Evolutionary conservation across 2,329 filamentous ascomycete species (phyloP).

Genomic region (Aspergillus jensenii): DNA sequence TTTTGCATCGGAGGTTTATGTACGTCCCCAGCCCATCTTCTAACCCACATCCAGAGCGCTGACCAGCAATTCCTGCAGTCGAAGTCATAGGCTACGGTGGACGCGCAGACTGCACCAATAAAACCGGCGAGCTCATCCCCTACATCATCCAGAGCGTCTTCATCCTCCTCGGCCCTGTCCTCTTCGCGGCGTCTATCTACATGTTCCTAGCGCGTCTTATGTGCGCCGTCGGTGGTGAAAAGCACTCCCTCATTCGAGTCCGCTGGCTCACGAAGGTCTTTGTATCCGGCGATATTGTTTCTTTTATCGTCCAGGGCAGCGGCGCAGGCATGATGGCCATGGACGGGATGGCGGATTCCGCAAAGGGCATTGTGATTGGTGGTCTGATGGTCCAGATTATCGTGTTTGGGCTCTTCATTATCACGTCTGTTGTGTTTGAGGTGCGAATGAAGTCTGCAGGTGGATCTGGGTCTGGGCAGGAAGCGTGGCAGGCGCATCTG

Average conservation of each 20-base stretch:
- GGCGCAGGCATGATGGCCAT: constrained; percentile 22
- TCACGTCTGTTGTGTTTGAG: constrained; percentile 23
- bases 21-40: constrained; percentile 18
- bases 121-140: constrained; percentile 17
- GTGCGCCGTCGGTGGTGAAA: constrained; percentile 40
- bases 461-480: neutral
- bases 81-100: constrained; percentile 34
- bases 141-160: constrained; percentile 48
- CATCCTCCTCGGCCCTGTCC: constrained; percentile 50
- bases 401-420: constrained; percentile 27
- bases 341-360: neutral
- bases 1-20: constrained; percentile 39
- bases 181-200: constrained; percentile 53
- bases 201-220: constrained; percentile 51
- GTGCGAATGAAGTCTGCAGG: constrained; percentile 14
- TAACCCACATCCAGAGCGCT: neutral
- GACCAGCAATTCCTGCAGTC: constrained; percentile 22
- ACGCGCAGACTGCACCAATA: constrained; percentile 22
- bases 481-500: constrained; percentile 8
- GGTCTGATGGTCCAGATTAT: constrained; percentile 29
- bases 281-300: constrained; percentile 49
- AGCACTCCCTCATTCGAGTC: constrained; percentile 43
- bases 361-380: constrained; percentile 18
- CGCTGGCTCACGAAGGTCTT: constrained; percentile 50
- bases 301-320: constrained; percentile 46